Evolutionary conservation across 345 rosid species (phyloP).

Genomic region (Citrus reticulata): DNA sequence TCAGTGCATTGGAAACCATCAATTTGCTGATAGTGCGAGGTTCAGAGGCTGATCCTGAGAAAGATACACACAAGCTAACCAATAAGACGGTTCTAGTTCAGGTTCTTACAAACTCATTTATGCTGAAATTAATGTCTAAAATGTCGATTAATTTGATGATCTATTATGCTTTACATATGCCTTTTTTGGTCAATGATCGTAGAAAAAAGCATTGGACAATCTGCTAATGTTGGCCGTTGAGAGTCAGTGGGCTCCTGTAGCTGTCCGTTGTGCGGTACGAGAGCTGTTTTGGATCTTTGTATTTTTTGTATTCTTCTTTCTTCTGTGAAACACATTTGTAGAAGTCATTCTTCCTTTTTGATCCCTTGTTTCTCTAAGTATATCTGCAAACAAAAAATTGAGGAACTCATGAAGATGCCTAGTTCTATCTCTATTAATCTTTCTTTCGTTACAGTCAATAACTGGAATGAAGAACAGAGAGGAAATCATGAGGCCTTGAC

Average conservation of each 20-base stretch:
- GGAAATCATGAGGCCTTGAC: background rate
- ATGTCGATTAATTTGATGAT: background rate
- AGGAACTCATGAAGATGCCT: background rate
- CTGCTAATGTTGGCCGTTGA: conserved; percentile 89
- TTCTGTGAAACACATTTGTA: background rate
- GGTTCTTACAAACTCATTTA: conserved; percentile 41
- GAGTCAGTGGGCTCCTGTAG: conserved; percentile 94
- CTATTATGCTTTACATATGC: conserved; percentile 11
- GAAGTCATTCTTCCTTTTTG: background rate
- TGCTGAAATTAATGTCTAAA: background rate
- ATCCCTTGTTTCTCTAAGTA: background rate
- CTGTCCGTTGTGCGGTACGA: conserved; percentile 83
- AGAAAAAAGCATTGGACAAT: conserved; percentile 80
- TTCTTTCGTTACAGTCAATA: background rate
- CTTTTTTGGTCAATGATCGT: conserved; percentile 19
- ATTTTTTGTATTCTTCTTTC: background rate
- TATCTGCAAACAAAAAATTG: background rate
- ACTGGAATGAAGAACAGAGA: background rate
- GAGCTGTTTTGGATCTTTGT: conserved; percentile 2
- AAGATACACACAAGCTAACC: conserved; percentile 71
- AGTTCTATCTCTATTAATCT: background rate
- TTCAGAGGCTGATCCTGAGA: conserved; percentile 61
- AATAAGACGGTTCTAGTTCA: conserved; percentile 84
- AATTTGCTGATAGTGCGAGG: conserved; percentile 76
- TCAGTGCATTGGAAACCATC: conserved; percentile 79